Conservation (phyloP, 2,329 filamentous ascomycete species). For the Xylariales sp. region DNA sequence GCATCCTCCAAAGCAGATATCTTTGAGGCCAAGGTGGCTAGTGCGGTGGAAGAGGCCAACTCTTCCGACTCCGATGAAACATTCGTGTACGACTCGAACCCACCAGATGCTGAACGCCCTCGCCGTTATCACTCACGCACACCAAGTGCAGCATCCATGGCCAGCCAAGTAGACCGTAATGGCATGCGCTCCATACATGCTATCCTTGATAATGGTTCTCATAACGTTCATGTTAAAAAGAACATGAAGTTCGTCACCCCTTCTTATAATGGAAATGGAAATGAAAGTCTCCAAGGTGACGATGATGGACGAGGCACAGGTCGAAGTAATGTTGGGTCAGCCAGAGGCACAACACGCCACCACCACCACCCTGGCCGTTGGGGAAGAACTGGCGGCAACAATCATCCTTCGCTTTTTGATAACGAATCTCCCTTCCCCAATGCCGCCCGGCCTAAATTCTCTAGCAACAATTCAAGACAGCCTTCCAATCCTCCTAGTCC, state of each 20-base stretch:
- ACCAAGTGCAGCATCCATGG: conserved; percentile 89
- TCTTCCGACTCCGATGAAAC: conserved; percentile 98
- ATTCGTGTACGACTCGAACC: conserved; percentile 99
- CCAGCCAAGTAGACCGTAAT: conserved; percentile 73
- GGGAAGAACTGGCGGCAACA: conserved; percentile 74
- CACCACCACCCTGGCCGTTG: conserved; percentile 81
- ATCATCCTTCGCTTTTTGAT: conserved; percentile 79
- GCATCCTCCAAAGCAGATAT: conserved; percentile 97
- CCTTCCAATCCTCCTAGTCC: conserved; percentile 78
- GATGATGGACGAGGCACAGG: conserved; percentile 73
- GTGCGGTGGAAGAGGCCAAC: conserved; percentile 93
- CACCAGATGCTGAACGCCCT: conserved; percentile 75
- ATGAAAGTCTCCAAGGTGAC: conserved; percentile 68
- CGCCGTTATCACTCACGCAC: conserved; percentile 91
- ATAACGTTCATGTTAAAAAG: conserved; percentile 76
- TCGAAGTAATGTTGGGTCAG: conserved; percentile 70
- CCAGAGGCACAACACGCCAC: conserved; percentile 75
- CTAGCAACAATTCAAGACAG: conserved; percentile 67
- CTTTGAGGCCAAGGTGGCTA: conserved; percentile 96
- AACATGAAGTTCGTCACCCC: conserved; percentile 97
- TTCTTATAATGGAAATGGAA: conserved; percentile 73
- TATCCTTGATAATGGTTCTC: conserved; percentile 69
- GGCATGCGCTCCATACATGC: conserved; percentile 73
- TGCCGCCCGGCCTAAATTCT: conserved; percentile 71
- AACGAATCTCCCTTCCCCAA: conserved; percentile 83